Percentiles rank a stretch among this genome's conserved stretches.
phyloP scores from a whole-genome alignment of 441 rosid genomes.

The Raphanus hybrid region DNA sequence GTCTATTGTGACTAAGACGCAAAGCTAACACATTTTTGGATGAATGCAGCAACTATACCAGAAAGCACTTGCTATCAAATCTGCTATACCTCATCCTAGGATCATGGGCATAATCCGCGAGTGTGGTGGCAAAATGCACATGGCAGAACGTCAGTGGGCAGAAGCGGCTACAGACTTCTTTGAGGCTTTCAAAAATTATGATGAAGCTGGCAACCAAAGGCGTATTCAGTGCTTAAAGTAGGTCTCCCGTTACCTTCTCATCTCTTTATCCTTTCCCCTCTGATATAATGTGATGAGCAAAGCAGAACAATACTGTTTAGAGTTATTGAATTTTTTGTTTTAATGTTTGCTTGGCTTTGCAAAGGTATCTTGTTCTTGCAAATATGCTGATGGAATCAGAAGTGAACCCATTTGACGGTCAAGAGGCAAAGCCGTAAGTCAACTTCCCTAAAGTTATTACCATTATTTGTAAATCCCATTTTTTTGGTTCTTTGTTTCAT shows the following conservation, averaged over 20 bases:
- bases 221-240: conserved; percentile 98
- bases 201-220: conserved; percentile 99
- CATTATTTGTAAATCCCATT: not conserved
- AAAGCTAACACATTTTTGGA: conserved; percentile 29
- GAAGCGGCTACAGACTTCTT: conserved; percentile 99
- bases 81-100: conserved; percentile 99
- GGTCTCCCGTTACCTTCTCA: conserved; percentile 37
- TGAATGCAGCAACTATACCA: conserved; percentile 89
- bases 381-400: conserved; percentile 99
- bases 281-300: not conserved
- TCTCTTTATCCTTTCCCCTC: too few relatives aligned
- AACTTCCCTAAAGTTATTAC: not conserved
- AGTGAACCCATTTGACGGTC: conserved; percentile 99
- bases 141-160: conserved; percentile 99
- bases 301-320: not conserved
- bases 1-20: conserved; percentile 21
- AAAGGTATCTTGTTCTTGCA: conserved; percentile 94
- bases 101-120: conserved; percentile 99
- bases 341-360: conserved; percentile 10
- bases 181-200: conserved; percentile 99
- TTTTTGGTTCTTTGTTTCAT: conserved; percentile 2
- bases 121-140: conserved; percentile 99
- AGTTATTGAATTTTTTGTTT: conserved; percentile 6
- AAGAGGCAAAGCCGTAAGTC: conserved; percentile 99
- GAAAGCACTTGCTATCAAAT: conserved; percentile 97